Evolutionary conservation across 2,329 filamentous ascomycete genomes (phyloP).

Genomic region (Didymella sp.): DNA sequence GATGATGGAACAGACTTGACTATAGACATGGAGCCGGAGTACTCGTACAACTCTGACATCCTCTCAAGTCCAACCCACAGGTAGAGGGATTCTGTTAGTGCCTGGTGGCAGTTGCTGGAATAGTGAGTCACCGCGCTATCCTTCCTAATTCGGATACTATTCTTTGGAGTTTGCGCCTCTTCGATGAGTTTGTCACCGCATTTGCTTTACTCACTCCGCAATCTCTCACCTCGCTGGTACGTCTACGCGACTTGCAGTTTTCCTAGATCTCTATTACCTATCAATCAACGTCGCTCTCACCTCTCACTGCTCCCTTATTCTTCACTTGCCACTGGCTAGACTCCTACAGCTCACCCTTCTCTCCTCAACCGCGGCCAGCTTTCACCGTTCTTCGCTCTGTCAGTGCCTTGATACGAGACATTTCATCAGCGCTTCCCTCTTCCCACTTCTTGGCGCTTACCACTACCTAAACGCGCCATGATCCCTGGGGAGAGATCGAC

Average conservation of each 20-base stretch:
- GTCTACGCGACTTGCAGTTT: not conserved
- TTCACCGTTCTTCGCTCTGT: not conserved
- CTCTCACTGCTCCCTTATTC: not conserved
- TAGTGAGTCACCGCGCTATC: not conserved
- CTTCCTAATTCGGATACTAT: not conserved
- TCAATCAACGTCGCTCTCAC: not conserved
- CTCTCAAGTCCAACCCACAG: not conserved
- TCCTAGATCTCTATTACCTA: not conserved
- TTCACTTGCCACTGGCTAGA: not conserved
- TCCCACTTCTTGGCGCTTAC: too few species aligned
- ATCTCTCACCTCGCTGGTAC: not conserved
- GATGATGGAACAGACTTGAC: constrained; percentile 14
- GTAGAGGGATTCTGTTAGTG: not conserved
- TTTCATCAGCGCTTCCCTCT: too few species aligned
- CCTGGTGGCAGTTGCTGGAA: not conserved
- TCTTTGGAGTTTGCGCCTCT: not conserved
- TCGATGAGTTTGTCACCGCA: not conserved
- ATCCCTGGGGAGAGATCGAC: not conserved
- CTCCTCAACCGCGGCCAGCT: not conserved
- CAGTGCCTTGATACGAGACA: not conserved
- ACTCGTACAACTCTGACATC: constrained; percentile 14
- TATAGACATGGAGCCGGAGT: constrained; percentile 22
- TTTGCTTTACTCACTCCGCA: not conserved
- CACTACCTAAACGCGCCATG: not conserved
- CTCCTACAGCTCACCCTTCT: not conserved